phyloP scores from a whole-genome alignment of 2,329 filamentous ascomycete species.

The Bipolaris cookei region DNA sequence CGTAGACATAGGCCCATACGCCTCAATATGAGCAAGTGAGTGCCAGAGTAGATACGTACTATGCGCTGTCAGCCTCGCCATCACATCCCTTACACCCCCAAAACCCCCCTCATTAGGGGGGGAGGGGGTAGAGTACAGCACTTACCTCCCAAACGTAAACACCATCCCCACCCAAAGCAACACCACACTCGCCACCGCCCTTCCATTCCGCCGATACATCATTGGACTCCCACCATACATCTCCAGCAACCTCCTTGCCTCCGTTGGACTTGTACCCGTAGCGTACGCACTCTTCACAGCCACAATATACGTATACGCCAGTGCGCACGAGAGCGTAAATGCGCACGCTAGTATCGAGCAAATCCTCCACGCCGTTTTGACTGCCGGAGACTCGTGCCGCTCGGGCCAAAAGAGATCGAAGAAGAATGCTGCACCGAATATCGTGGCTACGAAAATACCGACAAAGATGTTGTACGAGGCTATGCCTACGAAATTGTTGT shows the following conservation, averaged over 20 bases:
- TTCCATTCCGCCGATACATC: slow-evolving; percentile 57
- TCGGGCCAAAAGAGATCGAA: slow-evolving; percentile 68
- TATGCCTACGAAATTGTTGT: slow-evolving; percentile 63
- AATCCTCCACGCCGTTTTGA: slow-evolving; percentile 62
- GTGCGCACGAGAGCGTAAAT: slow-evolving; percentile 56
- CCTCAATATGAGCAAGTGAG: slow-evolving; percentile 49
- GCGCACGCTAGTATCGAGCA: slow-evolving; percentile 58
- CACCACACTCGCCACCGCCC: slow-evolving; percentile 59
- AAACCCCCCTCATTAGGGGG: too few relatives aligned
- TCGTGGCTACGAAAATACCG: slow-evolving; percentile 62
- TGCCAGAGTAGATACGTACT: slow-evolving; percentile 51
- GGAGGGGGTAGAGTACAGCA: too few relatives aligned
- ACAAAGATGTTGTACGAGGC: slow-evolving; percentile 65
- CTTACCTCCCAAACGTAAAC: slow-evolving; percentile 55
- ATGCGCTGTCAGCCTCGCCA: background rate
- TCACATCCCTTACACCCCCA: too few relatives aligned
- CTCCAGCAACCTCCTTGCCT: slow-evolving; percentile 44
- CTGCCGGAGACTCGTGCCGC: slow-evolving; percentile 56
- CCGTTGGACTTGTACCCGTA: slow-evolving; percentile 48
- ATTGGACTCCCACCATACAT: slow-evolving; percentile 49
- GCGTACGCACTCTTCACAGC: slow-evolving; percentile 56
- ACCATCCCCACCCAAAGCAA: slow-evolving; percentile 62
- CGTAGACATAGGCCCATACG: slow-evolving; percentile 48
- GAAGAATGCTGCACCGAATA: slow-evolving; percentile 66
- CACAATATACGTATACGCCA: slow-evolving; percentile 60